Base-by-base conservation (phyloP, 441 rosid species). In the Eutrema salsugineum region DNA sequence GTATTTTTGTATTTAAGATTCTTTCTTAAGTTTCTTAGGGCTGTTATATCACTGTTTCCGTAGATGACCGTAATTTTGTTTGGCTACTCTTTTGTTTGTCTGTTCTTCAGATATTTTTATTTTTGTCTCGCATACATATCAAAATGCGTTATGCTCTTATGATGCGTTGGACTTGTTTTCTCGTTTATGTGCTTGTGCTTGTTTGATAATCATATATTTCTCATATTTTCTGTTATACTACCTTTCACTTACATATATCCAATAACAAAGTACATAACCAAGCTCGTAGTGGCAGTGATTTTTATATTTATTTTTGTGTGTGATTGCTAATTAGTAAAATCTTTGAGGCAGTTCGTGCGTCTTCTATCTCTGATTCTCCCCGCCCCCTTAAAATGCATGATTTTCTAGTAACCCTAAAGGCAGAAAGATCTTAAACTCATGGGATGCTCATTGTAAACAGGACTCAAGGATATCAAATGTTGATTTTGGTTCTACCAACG, bases 401-500 rank as follows among this genome's bases (percentile, higher is more conserved):
- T 33, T 55, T 55, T 55, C 27, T 33, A 55, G 16, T 63, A 49
- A 28, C 7, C n/a, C 43, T 65, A 9, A 10, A 16, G 61, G 50
- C 47, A 35, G 66, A 54, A 61, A 63, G 54, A 70, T 63, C 49
- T 53, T 30, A 40, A 70, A 70, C 36, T 65, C 55, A 47, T 63
- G 49, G 39, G 77, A 68, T 69, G 42, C 44, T 17, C 43, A 15
- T 73, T 71, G 27, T 83, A 53, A 40, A 77, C 85, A 93, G 97
- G 89, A 80, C 73, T 78, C 85, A 35, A 76, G 80, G 32, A 69
- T 67, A 46, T 81, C 93, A 46, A 58, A 68, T 43, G 87, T 93
- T 81, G 88, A 89, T 82, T 93, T 93, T 86, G 98, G 99, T 71
- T 84, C 82, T 66, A 85, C 82, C 71, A 75, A 59, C 77, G 94